A percentile compares a stretch with the other conserved stretches of the same genome.
Evolutionary conservation across 257 asterid species (phyloP).

Genomic region (Gentiana straminea): DNA sequence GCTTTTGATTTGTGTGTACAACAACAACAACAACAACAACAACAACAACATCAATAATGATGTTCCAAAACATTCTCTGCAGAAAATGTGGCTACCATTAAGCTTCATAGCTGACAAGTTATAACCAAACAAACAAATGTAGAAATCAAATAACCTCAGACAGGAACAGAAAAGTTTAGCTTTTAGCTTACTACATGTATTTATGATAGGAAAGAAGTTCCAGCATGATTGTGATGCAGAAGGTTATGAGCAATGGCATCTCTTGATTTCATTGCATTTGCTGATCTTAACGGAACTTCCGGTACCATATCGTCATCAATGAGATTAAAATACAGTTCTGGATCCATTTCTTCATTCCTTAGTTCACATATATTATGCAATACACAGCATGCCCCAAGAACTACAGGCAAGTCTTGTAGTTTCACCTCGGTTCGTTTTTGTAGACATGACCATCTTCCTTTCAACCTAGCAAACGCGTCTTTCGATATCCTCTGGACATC

Average conservation of each 20-base stretch:
- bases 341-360: slow-evolving; percentile 55
- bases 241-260: slow-evolving; percentile 80
- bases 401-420: slow-evolving; percentile 82
- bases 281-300: slow-evolving; percentile 57
- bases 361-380: slow-evolving; percentile 84
- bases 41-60: slow-evolving; percentile 6
- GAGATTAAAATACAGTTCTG: slow-evolving; percentile 39
- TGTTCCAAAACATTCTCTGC: not conserved
- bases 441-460: slow-evolving; percentile 86
- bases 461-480: slow-evolving; percentile 56
- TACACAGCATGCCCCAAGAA: slow-evolving; percentile 92
- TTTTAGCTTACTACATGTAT: too few species aligned
- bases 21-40: slow-evolving; percentile 10
- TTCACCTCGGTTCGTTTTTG: slow-evolving; percentile 83
- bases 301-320: slow-evolving; percentile 87
- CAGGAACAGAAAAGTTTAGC: too few species aligned
- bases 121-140: too few species aligned
- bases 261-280: slow-evolving; percentile 53
- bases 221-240: slow-evolving; percentile 82
- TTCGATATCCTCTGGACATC: slow-evolving; percentile 42
- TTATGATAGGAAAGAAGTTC: slow-evolving; percentile 65
- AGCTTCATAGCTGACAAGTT: too few species aligned
- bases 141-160: too few species aligned
- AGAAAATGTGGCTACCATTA: too few species aligned
- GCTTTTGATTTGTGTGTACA: slow-evolving; percentile 16